phyloP scores from a whole-genome alignment of 352 stramenopile genomes.

The Phytophthora litchii region DNA sequence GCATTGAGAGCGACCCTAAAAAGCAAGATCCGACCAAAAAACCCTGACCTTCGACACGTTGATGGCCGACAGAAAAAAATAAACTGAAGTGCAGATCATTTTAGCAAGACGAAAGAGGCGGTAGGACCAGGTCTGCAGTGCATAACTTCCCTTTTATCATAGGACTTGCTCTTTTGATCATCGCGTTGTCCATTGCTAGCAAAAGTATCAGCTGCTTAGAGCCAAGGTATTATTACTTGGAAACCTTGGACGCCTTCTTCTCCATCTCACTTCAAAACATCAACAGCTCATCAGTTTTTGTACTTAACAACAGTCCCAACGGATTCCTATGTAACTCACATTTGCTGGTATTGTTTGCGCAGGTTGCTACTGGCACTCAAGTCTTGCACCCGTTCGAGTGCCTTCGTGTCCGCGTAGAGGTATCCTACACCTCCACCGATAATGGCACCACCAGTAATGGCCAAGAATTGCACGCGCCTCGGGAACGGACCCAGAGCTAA shows the following conservation, averaged over 20 bases:
- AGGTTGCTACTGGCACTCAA: conserved; percentile 77
- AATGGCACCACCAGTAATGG: conserved; percentile 59
- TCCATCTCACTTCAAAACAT: conserved; percentile 48
- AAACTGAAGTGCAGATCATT: conserved; percentile 27
- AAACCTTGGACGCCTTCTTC: conserved; percentile 63
- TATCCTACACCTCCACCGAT: conserved; percentile 69
- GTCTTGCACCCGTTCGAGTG: conserved; percentile 75
- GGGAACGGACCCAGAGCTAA: conserved; percentile 75
- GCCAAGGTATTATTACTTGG: conserved; percentile 26
- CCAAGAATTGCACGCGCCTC: conserved; percentile 59
- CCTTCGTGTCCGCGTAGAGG: conserved; percentile 74
- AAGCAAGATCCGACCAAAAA: conserved; percentile 26
- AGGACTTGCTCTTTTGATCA: conserved; percentile 34
- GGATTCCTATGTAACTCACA: conserved; percentile 40
- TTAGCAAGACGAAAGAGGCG: conserved; percentile 13
- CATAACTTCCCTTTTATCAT: conserved; percentile 38
- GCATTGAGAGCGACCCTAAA: conserved; percentile 13
- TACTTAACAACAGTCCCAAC: neutral
- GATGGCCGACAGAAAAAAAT: conserved; percentile 27
- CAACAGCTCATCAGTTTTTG: conserved; percentile 3
- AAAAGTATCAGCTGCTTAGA: neutral
- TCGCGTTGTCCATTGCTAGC: neutral
- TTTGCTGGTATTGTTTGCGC: conserved; percentile 83
- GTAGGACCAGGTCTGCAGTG: conserved; percentile 26
- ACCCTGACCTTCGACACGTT: conserved; percentile 5